phyloP scores from a whole-genome alignment of 352 stramenopile species.

The Phytophthora litchii region DNA sequence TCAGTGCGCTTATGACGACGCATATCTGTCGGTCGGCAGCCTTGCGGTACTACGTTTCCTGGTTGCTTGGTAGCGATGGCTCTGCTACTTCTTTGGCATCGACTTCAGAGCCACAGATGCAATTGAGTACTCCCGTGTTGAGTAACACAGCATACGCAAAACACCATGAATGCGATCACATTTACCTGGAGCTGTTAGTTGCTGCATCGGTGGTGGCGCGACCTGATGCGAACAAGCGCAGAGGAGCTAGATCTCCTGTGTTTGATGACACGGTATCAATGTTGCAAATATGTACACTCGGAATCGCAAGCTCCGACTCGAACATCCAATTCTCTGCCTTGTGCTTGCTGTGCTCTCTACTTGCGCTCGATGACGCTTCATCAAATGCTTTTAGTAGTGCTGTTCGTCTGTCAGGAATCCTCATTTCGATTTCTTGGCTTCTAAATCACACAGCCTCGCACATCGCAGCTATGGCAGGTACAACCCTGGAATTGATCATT shows the following conservation, averaged over 20 bases:
- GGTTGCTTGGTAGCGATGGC: slow-evolving; percentile 11
- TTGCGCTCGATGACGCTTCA: slow-evolving; percentile 23
- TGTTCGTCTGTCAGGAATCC: slow-evolving; percentile 41
- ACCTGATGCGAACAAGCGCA: slow-evolving; percentile 11
- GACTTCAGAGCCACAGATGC: background rate
- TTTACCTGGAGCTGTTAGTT: slow-evolving; percentile 28
- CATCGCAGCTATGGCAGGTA: slow-evolving; percentile 27
- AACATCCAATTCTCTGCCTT: slow-evolving; percentile 27
- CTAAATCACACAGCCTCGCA: slow-evolving; percentile 24
- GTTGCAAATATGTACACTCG: slow-evolving; percentile 30
- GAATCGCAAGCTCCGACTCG: slow-evolving; percentile 12
- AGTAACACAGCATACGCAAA: background rate
- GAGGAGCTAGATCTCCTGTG: slow-evolving; percentile 19
- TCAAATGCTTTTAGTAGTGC: slow-evolving; percentile 23
- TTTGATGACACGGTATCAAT: slow-evolving; percentile 30
- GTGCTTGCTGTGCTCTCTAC: slow-evolving; percentile 24
- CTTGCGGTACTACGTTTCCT: slow-evolving; percentile 22
- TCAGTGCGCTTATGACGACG: slow-evolving; percentile 25
- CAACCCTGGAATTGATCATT: slow-evolving; percentile 24
- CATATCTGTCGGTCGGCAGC: slow-evolving; percentile 29
- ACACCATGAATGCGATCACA: slow-evolving; percentile 7
- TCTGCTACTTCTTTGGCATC: background rate
- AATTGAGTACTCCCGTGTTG: background rate
- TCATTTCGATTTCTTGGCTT: slow-evolving; percentile 53
- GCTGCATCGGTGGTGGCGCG: slow-evolving; percentile 14